Base-by-base conservation (phyloP, 768 basidiomycete genomes). In the Holtermannia corniformis region DNA sequence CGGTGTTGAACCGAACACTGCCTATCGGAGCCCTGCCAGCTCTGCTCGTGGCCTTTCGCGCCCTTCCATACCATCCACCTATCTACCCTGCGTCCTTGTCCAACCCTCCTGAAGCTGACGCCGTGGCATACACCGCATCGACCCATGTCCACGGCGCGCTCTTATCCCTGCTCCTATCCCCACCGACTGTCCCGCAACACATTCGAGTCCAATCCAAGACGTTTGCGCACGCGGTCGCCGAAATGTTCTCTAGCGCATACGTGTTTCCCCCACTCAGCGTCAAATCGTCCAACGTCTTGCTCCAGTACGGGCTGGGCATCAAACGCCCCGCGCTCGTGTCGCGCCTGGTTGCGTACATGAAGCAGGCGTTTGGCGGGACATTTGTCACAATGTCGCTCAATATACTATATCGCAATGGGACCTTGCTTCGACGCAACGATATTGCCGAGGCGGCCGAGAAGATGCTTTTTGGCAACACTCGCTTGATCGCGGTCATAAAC, bases 81-180 rank as follows among this genome's bases (percentile, higher is more conserved):
- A 63, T 73, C 11, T 71, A 59, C 51, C 70, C 72, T 11, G 61
- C 58, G 23, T 25, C 43, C 5, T 32, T 57, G n/a, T 40, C 50
- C 19, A 21, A 58, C 66, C 26, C 64, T 67, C 32, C 56, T 64
- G 41, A 47, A 55, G 14, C 12, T 44, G 47, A 43, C 46, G 42
- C 20, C n/a, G 63, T 62, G 57, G 67, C 67, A 10, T 72, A 67
- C 49, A 57, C 67, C 12, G 67, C 70, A 0, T 63, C 58, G 20
- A 66, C 67, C 3, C 72, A 73, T 37, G 32, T 37, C 32, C 32
- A 37, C 32, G 32, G 32, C 21, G 70, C 72, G 1, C 58, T 73
- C 11, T 57, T 61, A 25, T 71, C 68, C 2, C 58, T 73, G 37
- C 49, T 72, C 11, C 63, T 63, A 45, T 50, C 60, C 3, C 70